Conservation (phyloP, 1,139 yeast species). For the Wickerhamiella pararugosa region DNA sequence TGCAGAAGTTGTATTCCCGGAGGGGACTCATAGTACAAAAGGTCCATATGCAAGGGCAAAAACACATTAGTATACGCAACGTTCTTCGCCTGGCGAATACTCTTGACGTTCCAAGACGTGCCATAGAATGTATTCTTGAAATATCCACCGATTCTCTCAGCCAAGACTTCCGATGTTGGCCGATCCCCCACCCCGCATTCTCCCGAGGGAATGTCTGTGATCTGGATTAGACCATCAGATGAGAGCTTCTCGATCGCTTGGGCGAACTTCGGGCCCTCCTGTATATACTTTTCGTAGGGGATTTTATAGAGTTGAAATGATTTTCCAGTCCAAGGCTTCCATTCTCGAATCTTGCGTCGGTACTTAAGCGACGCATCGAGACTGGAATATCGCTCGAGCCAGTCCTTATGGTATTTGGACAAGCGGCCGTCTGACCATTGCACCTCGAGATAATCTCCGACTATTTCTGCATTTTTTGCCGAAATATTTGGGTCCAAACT, state of each 20-base stretch:
- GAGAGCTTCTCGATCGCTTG: slow-evolving; percentile 36
- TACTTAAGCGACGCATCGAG: slow-evolving; percentile 13
- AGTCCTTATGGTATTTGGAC: slow-evolving; percentile 34
- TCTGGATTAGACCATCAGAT: slow-evolving; percentile 43
- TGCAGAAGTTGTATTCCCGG: slow-evolving; percentile 71
- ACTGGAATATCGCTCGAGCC: slow-evolving; percentile 34
- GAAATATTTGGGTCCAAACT: slow-evolving; percentile 24
- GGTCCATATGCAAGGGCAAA: slow-evolving; percentile 69
- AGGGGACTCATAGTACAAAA: slow-evolving; percentile 67
- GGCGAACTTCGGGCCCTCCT: slow-evolving; percentile 27
- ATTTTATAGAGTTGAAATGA: slow-evolving; percentile 18
- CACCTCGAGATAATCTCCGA: slow-evolving; percentile 28
- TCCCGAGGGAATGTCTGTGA: slow-evolving; percentile 36
- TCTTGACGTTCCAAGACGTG: slow-evolving; percentile 52
- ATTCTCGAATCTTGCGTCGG: slow-evolving; percentile 13
- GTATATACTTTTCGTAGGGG: slow-evolving; percentile 33
- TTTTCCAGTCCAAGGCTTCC: slow-evolving; percentile 3
- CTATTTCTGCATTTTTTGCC: slow-evolving; percentile 23
- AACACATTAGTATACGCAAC: slow-evolving; percentile 57
- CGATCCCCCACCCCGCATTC: slow-evolving; percentile 11
- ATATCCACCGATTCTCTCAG: slow-evolving; percentile 45
- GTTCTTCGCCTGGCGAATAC: slow-evolving; percentile 47
- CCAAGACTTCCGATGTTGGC: slow-evolving; percentile 32
- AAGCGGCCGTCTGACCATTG: slow-evolving; percentile 43
- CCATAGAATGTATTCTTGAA: slow-evolving; percentile 66